Percentiles rank a stretch among this genome's conserved stretches.
phyloP scores from a whole-genome alignment of 176 grass and related monocot species.

The Musa itinerans region DNA sequence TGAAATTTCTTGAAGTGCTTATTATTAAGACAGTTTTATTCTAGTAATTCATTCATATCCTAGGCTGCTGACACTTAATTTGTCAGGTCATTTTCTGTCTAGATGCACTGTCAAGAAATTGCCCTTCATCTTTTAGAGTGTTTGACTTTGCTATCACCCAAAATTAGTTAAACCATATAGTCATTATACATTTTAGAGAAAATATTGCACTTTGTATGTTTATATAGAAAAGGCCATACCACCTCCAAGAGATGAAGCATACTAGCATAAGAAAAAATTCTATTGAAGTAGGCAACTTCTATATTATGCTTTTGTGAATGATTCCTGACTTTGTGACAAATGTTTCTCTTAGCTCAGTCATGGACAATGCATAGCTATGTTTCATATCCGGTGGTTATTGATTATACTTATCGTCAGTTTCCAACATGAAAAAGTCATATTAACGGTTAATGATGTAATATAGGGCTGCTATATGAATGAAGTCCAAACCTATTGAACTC shows the following conservation, averaged over 20 bases:
- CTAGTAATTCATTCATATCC: background rate
- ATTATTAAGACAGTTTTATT: too few relatives aligned
- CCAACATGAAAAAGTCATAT: background rate
- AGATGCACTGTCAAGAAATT: background rate
- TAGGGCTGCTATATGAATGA: background rate
- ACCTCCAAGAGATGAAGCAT: background rate
- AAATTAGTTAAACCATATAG: background rate
- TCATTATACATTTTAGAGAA: background rate
- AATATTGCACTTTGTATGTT: background rate
- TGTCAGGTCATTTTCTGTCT: background rate
- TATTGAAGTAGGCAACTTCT: background rate
- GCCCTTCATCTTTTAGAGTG: background rate
- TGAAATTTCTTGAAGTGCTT: background rate
- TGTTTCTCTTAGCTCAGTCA: background rate
- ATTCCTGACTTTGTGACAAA: background rate
- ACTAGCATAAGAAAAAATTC: background rate
- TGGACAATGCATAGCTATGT: background rate
- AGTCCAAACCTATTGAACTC: too few relatives aligned
- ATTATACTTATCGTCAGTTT: background rate
- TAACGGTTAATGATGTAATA: background rate
- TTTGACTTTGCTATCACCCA: background rate
- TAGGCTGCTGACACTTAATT: background rate
- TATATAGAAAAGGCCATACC: background rate
- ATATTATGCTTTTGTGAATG: background rate
- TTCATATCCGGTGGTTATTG: background rate